Evolutionary conservation across 2,329 filamentous ascomycete species (phyloP), one percentile per base, ranked within the genome.

Genomic region (Neofusicoccum laricinum): DNA sequence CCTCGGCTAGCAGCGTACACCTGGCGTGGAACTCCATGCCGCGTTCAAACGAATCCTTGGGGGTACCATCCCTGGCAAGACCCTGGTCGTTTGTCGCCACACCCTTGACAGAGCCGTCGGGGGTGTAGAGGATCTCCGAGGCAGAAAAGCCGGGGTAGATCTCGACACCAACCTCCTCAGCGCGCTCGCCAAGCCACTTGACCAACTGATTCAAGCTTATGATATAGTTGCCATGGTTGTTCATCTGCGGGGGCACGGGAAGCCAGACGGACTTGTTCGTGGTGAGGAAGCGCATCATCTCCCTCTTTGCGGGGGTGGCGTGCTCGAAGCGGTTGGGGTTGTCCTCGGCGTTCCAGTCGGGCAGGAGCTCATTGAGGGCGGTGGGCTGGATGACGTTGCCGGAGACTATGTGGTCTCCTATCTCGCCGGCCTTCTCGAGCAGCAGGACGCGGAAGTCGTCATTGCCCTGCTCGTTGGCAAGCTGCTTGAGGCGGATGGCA

Each of bases 1-100:
- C 95, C 80, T 99, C 95, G 12, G 86, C 95, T 65, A 99, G 93
- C 63, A 99, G 84, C 41, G 95, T 99, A 57, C 95, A 89, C 65
- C 90, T 85, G 6, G 95, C 94, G 73, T 97, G 93, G 76, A 99
- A 99, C 79, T 97, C 95, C 95, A 99, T 99, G 66, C 95, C 95
- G 66, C 95, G 86, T 82, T 98, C 93, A 73, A 97, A 99, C 6
- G 85, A 89, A 64, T 95, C 90, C 81, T 96, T 97, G 40, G 93
- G 87, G 76, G 90, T 90, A 43, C 94, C 94, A 71, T 90, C 86
- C 63, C 93, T 86, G 10, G 85, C 88, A 66, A 99, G 86, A 43
- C 95, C 95, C 21, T 97, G 81, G 73, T 99, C 95, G 73, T 98
- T 98, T 51, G 95, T 99, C 17, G 95, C 95, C 45, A 99, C 94